Base-by-base conservation (phyloP, 352 stramenopile genomes). In the Globisporangium spinosum region DNA sequence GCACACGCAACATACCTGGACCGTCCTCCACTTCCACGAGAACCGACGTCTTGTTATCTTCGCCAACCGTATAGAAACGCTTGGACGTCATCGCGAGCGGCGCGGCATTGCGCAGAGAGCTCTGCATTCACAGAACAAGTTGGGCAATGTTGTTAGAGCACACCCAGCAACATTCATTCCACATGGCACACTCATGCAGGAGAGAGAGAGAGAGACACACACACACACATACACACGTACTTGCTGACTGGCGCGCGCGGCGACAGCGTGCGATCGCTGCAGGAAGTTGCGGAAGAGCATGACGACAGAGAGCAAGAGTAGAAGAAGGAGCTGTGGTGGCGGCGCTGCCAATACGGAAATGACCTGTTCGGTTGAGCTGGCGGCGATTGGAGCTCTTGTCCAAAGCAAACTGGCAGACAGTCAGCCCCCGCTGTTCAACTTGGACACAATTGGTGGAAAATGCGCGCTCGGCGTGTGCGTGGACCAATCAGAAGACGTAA, bases 241-340 rank as follows among this genome's bases (percentile, higher is more conserved):
- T 15, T 45, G 64, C 38, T 38, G 38, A 12, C 10, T 58, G 40
- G 60, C 20, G 60, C 60, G 60, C 27, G 25, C 51, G 2, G 64
- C 40, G 9, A 29, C 27, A 15, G 22, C 29, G 64, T 61, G 51
- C 34, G 47, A 67, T 20, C 58, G 60, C 25, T 67, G 58, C 13
- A 67, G 29, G 10, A 61, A 64, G 45, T 38, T 62, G 58, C 58
- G 58, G 32, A 67, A 70, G 51, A 62, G 58, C 64, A 69, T 69
- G 2, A 27, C 10, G 10, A 10, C 1, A 20, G 15, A 20, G 7
- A 35, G 13, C 4, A 9, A 35, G 25, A 57, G 49, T 23, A 47
- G 15, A n/a, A 47, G 40, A n/a, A n/a, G 47, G 35, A 51, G 15
- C 49, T 34, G 43, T 57, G 43, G 59, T 32, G 45, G 9, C 1